Evolutionary conservation across 1,284 basidiomycete species (phyloP).

Genomic region (Moesziomyces globuligerus): DNA sequence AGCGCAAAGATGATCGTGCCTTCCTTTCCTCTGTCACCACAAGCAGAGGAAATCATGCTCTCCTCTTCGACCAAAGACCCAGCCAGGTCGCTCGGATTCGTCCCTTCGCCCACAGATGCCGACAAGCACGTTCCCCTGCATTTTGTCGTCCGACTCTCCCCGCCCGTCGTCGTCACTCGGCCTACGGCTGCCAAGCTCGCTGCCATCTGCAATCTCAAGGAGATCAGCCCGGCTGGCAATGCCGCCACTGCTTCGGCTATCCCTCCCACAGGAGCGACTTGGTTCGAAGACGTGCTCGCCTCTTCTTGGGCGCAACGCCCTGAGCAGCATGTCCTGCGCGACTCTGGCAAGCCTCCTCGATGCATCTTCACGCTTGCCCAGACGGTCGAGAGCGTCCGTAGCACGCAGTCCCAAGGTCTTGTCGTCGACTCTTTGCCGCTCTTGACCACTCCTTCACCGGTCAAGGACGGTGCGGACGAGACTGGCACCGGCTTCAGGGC

Average conservation of each 20-base stretch:
- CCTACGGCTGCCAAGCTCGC: constrained; percentile 45
- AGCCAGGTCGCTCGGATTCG: constrained; percentile 10
- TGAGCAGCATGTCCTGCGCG: neutral
- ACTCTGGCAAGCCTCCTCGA: constrained; percentile 4
- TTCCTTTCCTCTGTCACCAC: constrained; percentile 22
- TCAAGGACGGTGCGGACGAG: constrained; percentile 26
- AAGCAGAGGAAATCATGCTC: constrained; percentile 14
- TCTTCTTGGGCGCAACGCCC: constrained; percentile 30
- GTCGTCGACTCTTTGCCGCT: constrained; percentile 40
- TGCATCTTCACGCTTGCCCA: constrained; percentile 40
- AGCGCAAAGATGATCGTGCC: neutral
- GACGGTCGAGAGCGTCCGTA: constrained; percentile 39
- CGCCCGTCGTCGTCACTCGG: constrained; percentile 41
- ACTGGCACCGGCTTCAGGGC: neutral
- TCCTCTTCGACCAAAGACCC: constrained; percentile 3
- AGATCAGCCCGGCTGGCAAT: constrained; percentile 8
- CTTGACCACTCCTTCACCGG: neutral
- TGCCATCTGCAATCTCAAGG: constrained; percentile 36
- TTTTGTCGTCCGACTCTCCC: constrained; percentile 29
- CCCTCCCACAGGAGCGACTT: constrained; percentile 11
- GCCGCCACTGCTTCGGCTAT: neutral
- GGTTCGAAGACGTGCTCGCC: constrained; percentile 45
- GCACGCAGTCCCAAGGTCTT: constrained; percentile 33
- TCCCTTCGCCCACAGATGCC: constrained; percentile 9
- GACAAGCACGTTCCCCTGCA: constrained; percentile 24